Evolutionary conservation across 2,329 filamentous ascomycete genomes (phyloP).

Genomic region (Aureobasidium sp.): DNA sequence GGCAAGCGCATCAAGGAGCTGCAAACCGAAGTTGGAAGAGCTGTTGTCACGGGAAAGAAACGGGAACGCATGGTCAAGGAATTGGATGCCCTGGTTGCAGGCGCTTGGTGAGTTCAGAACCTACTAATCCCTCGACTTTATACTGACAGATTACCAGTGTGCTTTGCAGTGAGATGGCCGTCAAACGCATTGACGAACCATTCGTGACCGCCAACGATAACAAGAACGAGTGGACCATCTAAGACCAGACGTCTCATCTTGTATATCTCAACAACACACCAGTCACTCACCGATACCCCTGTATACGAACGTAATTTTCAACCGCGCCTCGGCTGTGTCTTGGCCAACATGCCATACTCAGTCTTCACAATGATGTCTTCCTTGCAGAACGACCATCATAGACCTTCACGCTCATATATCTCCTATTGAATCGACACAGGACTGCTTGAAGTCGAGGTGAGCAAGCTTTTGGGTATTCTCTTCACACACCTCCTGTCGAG

Average conservation of each 20-base stretch:
- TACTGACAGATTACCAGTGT: constrained; percentile 51
- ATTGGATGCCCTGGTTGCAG: constrained; percentile 84
- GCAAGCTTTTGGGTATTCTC: not conserved
- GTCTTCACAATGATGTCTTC: not conserved
- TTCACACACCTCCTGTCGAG: not conserved
- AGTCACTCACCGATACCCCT: constrained; percentile 1
- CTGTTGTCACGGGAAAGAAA: constrained; percentile 55
- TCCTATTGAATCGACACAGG: not conserved
- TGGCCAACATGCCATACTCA: not conserved
- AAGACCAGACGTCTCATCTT: not conserved
- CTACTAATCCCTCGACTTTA: too few species aligned
- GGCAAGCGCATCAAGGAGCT: constrained; percentile 76
- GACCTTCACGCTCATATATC: not conserved
- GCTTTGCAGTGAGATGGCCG: constrained; percentile 88
- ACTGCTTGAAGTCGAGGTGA: not conserved
- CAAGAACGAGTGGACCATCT: constrained; percentile 68
- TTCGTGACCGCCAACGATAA: constrained; percentile 73
- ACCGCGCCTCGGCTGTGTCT: not conserved
- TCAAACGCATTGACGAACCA: constrained; percentile 88
- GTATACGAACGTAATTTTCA: not conserved
- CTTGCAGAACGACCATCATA: not conserved
- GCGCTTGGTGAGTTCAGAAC: constrained; percentile 63
- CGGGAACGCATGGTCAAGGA: constrained; percentile 81
- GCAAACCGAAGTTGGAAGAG: constrained; percentile 75
- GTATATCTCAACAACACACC: not conserved